These are phyloP conservation scores for Fraxinus ornus DNA, from an alignment of 305 asterid species.

Conservation along the genomic window DNA sequence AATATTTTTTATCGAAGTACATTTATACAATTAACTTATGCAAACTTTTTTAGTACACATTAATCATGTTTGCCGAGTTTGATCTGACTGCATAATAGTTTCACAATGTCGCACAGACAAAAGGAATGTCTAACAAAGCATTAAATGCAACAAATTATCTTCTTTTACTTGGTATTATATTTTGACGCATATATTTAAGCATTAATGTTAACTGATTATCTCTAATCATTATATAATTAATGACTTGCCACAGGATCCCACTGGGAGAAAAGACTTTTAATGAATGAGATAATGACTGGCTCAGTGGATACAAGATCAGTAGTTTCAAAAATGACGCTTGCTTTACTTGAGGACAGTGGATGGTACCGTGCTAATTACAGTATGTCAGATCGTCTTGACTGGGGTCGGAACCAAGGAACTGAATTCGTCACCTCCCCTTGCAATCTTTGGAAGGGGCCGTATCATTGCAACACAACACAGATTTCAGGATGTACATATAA, in stretches of 20 bases:
- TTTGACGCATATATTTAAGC: no score
- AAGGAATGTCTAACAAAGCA: neutral
- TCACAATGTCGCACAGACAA: neutral
- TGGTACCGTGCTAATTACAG: conserved; percentile 98
- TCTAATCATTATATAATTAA: conserved; percentile 14
- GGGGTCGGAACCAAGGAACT: conserved; percentile 96
- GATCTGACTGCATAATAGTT: neutral
- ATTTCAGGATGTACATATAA: conserved; percentile 96
- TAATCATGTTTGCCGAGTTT: neutral
- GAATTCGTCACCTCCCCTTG: conserved; percentile 87
- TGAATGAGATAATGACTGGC: conserved; percentile 99
- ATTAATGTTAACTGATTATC: neutral
- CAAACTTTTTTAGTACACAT: neutral
- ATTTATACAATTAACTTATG: neutral
- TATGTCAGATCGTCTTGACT: conserved; percentile 94
- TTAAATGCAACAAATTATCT: no score
- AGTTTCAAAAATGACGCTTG: conserved; percentile 96
- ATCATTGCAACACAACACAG: conserved; percentile 94
- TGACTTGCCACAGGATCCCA: conserved; percentile 73
- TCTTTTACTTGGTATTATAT: no score
- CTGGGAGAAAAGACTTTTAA: conserved; percentile 98
- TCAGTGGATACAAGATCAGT: conserved; percentile 98
- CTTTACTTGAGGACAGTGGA: conserved; percentile 98
- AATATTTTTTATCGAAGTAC: neutral
- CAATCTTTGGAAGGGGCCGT: conserved; percentile 93